Base-by-base conservation (phyloP, 805 yeast species). In the Candida endomychidarum region DNA sequence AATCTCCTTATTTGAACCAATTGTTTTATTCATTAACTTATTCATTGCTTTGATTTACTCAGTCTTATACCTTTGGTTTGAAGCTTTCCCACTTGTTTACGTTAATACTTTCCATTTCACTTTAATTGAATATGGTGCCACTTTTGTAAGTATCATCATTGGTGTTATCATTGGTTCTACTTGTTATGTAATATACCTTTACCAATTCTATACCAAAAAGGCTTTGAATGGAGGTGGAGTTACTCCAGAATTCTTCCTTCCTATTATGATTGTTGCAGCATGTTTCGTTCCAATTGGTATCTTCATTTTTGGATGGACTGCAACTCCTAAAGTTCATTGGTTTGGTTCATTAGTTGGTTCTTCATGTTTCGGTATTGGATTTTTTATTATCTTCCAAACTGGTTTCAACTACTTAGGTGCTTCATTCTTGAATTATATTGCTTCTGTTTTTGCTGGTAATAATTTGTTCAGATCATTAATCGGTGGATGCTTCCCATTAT, bases 401-500 rank as follows among this genome's bases (percentile, higher is more conserved):
- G 56, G 69, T 26, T 68, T 77, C 53, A 65, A 72, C 46, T 78
- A 77, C 44, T 57, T 80, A 45, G 74, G 74, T 1, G 57, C 63
- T 42, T 63, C 75, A 4, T 79, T 74, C 52, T 72, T 67, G 26
- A 59, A 73, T 40, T 73, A 68, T 52, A 46, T 75, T 45, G 82
- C 82, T 1, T 76, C 82, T 0, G 81, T 74, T 2, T 77, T 74
- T 56, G 83, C 83, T 4, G 74, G 78, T 25, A 78, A 77, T 50
- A 74, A 65, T 25, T 57, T 78, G 16, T 67, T 70, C 44, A 70
- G 84, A 40, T 64, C 47, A 5, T 58, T 59, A 1, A 69, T 73
- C 48, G 85, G 81, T 1, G 77, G 78, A 44, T 75, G 72, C 2
- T 80, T 80, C 65, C 84, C 86, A 27, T 64, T 84, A 37, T 82